Evolutionary conservation across 306 rosid genomes (phyloP).

Genomic region (Fragaria nilgerrensis): DNA sequence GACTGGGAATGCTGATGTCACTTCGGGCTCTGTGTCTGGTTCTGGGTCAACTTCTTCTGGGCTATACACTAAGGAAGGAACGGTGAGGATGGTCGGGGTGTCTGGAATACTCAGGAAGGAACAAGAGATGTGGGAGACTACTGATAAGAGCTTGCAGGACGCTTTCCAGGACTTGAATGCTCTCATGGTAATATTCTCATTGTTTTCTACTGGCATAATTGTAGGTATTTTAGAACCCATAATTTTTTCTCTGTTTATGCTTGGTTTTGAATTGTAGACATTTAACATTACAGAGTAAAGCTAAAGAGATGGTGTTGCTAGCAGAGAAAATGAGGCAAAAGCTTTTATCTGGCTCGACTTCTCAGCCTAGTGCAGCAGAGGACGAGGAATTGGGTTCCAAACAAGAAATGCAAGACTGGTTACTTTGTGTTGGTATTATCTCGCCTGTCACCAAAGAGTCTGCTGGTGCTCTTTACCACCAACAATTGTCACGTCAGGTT

Average conservation of each 20-base stretch:
- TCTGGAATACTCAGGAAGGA: conserved; percentile 95
- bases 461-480: conserved; percentile 95
- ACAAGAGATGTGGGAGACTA: conserved; percentile 98
- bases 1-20: conserved; percentile 14
- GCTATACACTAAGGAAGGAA: conserved; percentile 70
- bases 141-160: conserved; percentile 92
- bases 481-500: conserved; percentile 95
- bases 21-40: conserved; percentile 13
- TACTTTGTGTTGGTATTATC: conserved; percentile 89
- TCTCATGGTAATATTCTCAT: conserved; percentile 60
- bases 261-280: conserved; percentile 24
- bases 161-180: conserved; percentile 99
- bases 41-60: conserved; percentile 25
- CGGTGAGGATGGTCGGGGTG: conserved; percentile 92
- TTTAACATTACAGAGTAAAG: conserved; percentile 75
- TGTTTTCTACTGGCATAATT: not conserved
- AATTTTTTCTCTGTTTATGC: not conserved
- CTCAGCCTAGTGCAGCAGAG: conserved; percentile 47
- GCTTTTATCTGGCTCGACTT: conserved; percentile 68
- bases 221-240: not conserved
- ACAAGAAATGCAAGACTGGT: conserved; percentile 95
- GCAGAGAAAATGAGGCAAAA: conserved; percentile 98
- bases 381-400: conserved; percentile 93
- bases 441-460: conserved; percentile 99
- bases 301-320: conserved; percentile 95